These are phyloP conservation scores for Candida khao-thaluensis DNA, from an alignment of 805 yeast species.

Conservation along the genomic window DNA sequence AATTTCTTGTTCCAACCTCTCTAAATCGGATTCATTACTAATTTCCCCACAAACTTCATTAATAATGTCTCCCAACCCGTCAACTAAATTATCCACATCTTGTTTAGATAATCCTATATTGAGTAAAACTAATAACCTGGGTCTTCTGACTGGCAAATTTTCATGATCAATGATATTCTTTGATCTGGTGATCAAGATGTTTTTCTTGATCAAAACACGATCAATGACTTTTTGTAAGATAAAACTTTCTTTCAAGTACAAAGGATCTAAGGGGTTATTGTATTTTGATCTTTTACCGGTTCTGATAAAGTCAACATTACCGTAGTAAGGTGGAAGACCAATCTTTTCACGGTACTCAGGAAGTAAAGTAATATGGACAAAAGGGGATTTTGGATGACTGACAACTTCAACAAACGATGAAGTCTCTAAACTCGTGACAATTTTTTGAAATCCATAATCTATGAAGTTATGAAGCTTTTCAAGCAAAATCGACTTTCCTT, in stretches of 20 bases:
- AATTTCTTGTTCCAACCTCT: slow-evolving; percentile 21
- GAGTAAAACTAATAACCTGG: slow-evolving; percentile 35
- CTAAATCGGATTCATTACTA: slow-evolving; percentile 23
- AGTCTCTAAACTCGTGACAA: slow-evolving; percentile 37
- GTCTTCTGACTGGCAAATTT: slow-evolving; percentile 52
- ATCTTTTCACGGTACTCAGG: slow-evolving; percentile 44
- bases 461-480: slow-evolving; percentile 42
- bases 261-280: slow-evolving; percentile 39
- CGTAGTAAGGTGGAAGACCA: slow-evolving; percentile 50
- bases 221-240: slow-evolving; percentile 69
- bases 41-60: slow-evolving; percentile 24
- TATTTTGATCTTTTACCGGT: slow-evolving; percentile 47
- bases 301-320: slow-evolving; percentile 43
- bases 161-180: slow-evolving; percentile 71
- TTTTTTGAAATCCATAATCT: slow-evolving; percentile 34
- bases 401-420: slow-evolving; percentile 48
- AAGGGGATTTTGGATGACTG: slow-evolving; percentile 62
- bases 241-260: slow-evolving; percentile 53
- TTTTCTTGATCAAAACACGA: slow-evolving; percentile 47
- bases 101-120: slow-evolving; percentile 26
- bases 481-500: slow-evolving; percentile 36
- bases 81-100: slow-evolving; percentile 26
- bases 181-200: slow-evolving; percentile 62
- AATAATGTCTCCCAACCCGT: slow-evolving; percentile 23
- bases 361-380: slow-evolving; percentile 62